Evolutionary conservation across 192 early-diverging fungal species (phyloP), one percentile per base, ranked within the genome.

Genomic region (Backusella liffmaniae): DNA sequence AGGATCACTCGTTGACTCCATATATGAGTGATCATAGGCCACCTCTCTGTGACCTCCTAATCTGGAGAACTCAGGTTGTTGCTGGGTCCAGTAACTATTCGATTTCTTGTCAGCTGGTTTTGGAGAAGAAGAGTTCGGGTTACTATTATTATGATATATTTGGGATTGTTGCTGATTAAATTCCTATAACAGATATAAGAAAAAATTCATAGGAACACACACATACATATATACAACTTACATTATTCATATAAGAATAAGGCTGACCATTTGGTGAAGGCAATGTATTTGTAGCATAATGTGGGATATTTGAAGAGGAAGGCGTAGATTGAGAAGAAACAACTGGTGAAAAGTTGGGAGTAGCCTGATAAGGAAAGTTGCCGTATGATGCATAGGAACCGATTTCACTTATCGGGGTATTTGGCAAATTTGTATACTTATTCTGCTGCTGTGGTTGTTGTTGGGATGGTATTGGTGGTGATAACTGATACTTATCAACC

Each of bases 381-480:
- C 59, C 34, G 37, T 73, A 73, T 26, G 56, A 62, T 15, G 72
- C 35, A 15, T 56, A 62, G 15, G 51, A 44, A 37, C 62, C 26
- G 46, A 74, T 46, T 21, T 74, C 73, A 67, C 62, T 74, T 15
- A 46, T 65, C 15, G 73, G 73, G 16, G 73, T 67, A 66, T 62
- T 74, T 18, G 73, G 73, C 51, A 74, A 46, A 32, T 65, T 74
- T 41, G 62, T 66, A 23, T 67, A 74, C 35, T 65, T 36, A 37
- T 69, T 16, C 12, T 46, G 42, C 15, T 71, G 26, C 18, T 44
- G 56, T 15, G 16, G n/a, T 39, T 69, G 34, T 5, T 71, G 26
- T 7, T 62, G 21, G 8, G 56, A 26, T 29, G 56, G 56, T 13
- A 62, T 29, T 62, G 56, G 56, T 29, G 56, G 56, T 10, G 56